Base-by-base conservation (phyloP, 2,329 filamentous ascomycete species). In the Phoma sp. region DNA sequence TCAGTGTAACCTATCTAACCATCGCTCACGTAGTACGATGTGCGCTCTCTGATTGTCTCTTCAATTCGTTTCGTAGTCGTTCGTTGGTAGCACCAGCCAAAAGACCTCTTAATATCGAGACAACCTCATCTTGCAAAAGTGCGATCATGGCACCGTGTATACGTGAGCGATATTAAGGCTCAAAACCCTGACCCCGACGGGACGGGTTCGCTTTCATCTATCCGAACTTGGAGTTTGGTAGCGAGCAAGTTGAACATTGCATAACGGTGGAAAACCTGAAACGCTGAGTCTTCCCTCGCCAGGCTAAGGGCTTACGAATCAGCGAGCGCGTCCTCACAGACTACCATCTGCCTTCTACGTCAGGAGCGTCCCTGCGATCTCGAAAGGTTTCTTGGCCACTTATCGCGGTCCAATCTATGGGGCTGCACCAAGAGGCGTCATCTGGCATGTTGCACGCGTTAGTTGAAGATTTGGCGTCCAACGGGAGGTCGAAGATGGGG, bases 221-320 rank as follows among this genome's bases (percentile, higher is more conserved):
- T 27, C 30, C 52, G 39, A 49, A 40, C 46, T 36, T n/a, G 33
- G 53, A 25, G 41, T 55, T 27, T 37, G 47, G 55, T 53, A 54
- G 57, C 60, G 57, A 59, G 48, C 39, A 38, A 24, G 30, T 43
- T 50, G 45, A 23, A 30, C 46, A 38, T 38, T 18, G 56, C 45
- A 44, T 47, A 29, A 61, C 18, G 61, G 30, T 4, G 56, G 47
- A 59, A 47, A 45, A 62, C 47, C 41, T 69, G 66, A 69, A 71
- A 71, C 68, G 50, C 66, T 55, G 57, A 61, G 48, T 57, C 47
- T 59, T 58, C 24, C 55, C 47, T 44, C 58, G 36, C 25, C 33
- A 57, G 57, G 55, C 59, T 49, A 64, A 64, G 61, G 53, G 69
- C 70, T 73, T 68, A 71, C 67, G 63, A 67, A 71, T 64, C 61